phyloP scores from a whole-genome alignment of 2,329 filamentous ascomycete genomes.

The Colletotrichum sp. region DNA sequence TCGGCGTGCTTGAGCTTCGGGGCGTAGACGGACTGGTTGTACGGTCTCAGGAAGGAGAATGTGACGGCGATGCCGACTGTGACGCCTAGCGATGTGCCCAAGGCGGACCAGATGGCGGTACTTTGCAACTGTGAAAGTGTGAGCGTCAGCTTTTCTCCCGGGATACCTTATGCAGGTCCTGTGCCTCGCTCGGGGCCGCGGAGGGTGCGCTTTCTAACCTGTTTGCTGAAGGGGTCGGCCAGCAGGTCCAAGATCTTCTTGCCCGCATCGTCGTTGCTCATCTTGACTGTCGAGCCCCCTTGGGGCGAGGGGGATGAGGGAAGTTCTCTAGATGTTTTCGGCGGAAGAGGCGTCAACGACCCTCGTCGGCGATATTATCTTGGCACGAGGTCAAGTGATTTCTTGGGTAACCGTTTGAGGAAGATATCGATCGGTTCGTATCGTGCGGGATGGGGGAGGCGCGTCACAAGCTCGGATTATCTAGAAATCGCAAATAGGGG shows the following conservation, averaged over 20 bases:
- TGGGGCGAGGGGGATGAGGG: conserved; percentile 5
- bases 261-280: conserved; percentile 34
- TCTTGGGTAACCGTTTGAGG: background rate
- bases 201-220: conserved; percentile 37
- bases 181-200: background rate
- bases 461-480: background rate
- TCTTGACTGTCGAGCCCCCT: conserved; percentile 8
- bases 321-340: background rate
- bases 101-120: conserved; percentile 76
- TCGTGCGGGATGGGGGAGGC: background rate
- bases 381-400: background rate
- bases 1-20: conserved; percentile 94
- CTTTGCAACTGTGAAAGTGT: conserved; percentile 43
- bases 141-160: background rate
- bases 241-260: conserved; percentile 54
- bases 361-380: conserved; percentile 5
- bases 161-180: background rate
- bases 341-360: background rate
- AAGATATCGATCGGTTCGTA: background rate
- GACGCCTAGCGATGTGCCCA: conserved; percentile 80
- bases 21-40: conserved; percentile 91
- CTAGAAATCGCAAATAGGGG: background rate
- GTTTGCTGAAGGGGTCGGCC: conserved; percentile 53
- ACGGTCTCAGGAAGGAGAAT: conserved; percentile 90
- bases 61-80: conserved; percentile 75